Evolutionary conservation across 1,284 basidiomycete species (phyloP), one percentile per base, ranked within the genome.

Genomic region (Melampsora abietis-canadensis): DNA sequence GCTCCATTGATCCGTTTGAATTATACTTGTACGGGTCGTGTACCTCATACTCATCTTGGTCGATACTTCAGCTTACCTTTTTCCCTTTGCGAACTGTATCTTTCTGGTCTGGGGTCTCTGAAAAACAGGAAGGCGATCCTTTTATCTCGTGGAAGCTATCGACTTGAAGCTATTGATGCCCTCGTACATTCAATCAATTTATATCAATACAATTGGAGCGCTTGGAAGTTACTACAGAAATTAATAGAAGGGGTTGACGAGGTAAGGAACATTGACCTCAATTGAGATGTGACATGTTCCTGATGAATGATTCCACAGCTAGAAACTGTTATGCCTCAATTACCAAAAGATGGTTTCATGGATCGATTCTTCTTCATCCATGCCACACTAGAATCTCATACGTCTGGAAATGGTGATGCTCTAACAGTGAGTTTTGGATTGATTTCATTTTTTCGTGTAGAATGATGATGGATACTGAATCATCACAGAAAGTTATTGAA

Each of bases 161-260:
- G 91, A 57, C 88, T 92, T 77, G 91, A 92, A 80, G 93, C 95
- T 0, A 90, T 95, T 46, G 92, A 94, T 80, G 88, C 85, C 77
- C 86, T 89, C 8, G 84, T 97, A 21, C 82, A 88, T 44, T 94
- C 92, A 6, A 88, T 98, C 64, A 85, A 87, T 65, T 85, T 85
- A 3, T 92, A 90, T 80, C 90, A 92, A 8, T 98, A 93, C 89
- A 98, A 98, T 81, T 99, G 96, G 95, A 92, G 91, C 31, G 86
- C 89, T 4, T 99, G 96, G 95, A 84, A 87, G 24, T 86, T 93
- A 69, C 85, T 97, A 24, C 88, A 88, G 1, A 87, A 87, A 67
- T 90, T 92, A 79, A 86, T 96, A 34, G 88, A 89, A 46, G 92
- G 94, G 76, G 88, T 88, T n/a, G 92, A 94, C 83, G 92, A 94